Percentiles rank a stretch among this genome's conserved stretches.
These are phyloP conservation scores for Trametopsis cervina DNA, from an alignment of 768 basidiomycete species.

Conservation along the genomic window DNA sequence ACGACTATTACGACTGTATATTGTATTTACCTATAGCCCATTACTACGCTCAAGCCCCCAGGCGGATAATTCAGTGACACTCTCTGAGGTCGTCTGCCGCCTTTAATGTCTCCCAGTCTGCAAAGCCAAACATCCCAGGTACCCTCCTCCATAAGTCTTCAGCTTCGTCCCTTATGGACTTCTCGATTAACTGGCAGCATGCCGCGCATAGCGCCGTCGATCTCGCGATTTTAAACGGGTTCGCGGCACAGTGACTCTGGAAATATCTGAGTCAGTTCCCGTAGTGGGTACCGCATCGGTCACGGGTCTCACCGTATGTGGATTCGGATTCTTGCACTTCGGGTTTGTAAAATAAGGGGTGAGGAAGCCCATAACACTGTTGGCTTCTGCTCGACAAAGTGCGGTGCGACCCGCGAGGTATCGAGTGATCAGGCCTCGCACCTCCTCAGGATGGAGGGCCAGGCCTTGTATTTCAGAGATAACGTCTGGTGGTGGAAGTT, in stretches of 20 bases:
- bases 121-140: constrained; percentile 1
- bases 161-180: not conserved
- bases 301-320: not conserved
- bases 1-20: too few species aligned
- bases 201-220: not conserved
- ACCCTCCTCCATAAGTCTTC: not conserved
- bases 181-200: not conserved
- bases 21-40: too few species aligned
- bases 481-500: not conserved
- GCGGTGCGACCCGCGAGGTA: not conserved
- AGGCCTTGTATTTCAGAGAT: not conserved
- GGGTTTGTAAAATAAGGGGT: not conserved
- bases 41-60: too few species aligned
- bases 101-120: not conserved
- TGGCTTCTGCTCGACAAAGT: not conserved
- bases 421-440: not conserved
- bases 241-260: not conserved
- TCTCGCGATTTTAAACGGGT: not conserved
- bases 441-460: not conserved
- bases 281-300: too few species aligned
- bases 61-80: too few species aligned
- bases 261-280: too few species aligned
- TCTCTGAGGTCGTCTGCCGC: not conserved
- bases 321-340: not conserved
- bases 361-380: not conserved